Conservation (phyloP, 177 flowering plant species). For the Vitis hybrid region DNA sequence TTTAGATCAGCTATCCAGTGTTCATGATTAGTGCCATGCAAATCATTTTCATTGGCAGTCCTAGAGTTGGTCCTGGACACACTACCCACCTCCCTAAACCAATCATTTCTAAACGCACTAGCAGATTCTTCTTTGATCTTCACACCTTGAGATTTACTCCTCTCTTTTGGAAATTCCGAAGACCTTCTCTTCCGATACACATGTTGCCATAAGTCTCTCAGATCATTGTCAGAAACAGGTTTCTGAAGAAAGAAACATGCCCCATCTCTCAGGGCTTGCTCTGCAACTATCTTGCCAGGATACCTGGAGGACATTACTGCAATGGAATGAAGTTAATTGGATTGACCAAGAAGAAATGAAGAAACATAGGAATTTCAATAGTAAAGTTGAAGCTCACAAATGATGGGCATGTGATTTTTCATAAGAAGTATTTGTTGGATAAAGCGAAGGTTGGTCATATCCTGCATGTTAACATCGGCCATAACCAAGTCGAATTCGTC, state of each 20-base stretch:
- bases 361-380: not conserved
- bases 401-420: slow-evolving; percentile 13
- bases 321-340: not conserved
- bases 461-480: slow-evolving; percentile 13
- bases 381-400: slow-evolving; percentile 11
- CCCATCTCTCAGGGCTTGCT: slow-evolving; percentile 14
- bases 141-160: not conserved
- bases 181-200: not conserved
- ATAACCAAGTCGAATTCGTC: slow-evolving; percentile 20
- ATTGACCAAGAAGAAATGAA: not conserved
- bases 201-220: slow-evolving; percentile 26
- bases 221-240: slow-evolving; percentile 14
- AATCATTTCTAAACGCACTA: too few species aligned
- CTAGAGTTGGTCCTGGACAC: not conserved
- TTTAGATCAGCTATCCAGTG: not conserved
- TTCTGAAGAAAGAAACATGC: slow-evolving; percentile 21
- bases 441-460: slow-evolving; percentile 15
- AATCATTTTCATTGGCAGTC: not conserved
- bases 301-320: slow-evolving; percentile 19
- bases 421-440: not conserved
- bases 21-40: too few species aligned
- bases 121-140: not conserved
- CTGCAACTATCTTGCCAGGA: not conserved
- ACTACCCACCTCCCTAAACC: not conserved
- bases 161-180: not conserved